A percentile compares a stretch with the other conserved stretches of the same genome.
Conservation (phyloP, 2,329 filamentous ascomycete species). For the Penicillium oxalicum region DNA sequence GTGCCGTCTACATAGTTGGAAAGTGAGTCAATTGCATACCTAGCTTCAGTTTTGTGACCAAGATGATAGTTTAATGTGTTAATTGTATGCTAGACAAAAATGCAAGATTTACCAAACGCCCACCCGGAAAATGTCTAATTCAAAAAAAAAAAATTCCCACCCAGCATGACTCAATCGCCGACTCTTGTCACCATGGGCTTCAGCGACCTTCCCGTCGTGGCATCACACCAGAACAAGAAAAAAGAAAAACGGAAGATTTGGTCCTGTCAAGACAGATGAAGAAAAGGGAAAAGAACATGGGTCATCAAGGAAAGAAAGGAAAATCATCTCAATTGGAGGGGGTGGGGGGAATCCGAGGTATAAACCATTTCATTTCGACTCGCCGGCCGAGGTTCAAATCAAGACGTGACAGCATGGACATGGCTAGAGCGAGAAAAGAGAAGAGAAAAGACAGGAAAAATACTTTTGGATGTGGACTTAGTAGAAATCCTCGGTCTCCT, state of each 20-base stretch:
- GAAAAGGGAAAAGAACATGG: conserved; percentile 4
- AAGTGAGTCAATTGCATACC: too few relatives aligned
- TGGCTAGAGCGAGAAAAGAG: conserved; percentile 1
- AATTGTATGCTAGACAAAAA: conserved; percentile 2
- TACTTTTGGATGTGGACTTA: conserved; percentile 16
- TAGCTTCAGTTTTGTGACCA: neutral
- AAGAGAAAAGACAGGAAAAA: conserved; percentile 8
- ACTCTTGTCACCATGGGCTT: conserved; percentile 1
- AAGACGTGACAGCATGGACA: too few relatives aligned
- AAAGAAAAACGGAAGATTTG: too few relatives aligned
- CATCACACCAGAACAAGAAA: too few relatives aligned
- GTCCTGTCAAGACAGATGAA: neutral
- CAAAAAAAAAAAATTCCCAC: conserved; percentile 8
- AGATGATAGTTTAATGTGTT: conserved; percentile 1
- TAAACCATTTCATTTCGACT: conserved; percentile 12
- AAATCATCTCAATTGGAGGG: neutral
- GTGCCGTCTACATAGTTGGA: too few relatives aligned
- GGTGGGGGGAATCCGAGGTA: neutral
- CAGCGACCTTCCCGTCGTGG: neutral
- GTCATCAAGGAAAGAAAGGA: conserved; percentile 1
- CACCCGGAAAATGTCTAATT: conserved; percentile 13
- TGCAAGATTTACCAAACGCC: conserved; percentile 9
- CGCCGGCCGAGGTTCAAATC: conserved; percentile 15
- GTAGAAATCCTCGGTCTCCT: conserved; percentile 26
- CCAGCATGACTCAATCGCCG: conserved; percentile 15